Base-by-base conservation (phyloP, 208 protist genomes). In the Strigomonas culicis region DNA sequence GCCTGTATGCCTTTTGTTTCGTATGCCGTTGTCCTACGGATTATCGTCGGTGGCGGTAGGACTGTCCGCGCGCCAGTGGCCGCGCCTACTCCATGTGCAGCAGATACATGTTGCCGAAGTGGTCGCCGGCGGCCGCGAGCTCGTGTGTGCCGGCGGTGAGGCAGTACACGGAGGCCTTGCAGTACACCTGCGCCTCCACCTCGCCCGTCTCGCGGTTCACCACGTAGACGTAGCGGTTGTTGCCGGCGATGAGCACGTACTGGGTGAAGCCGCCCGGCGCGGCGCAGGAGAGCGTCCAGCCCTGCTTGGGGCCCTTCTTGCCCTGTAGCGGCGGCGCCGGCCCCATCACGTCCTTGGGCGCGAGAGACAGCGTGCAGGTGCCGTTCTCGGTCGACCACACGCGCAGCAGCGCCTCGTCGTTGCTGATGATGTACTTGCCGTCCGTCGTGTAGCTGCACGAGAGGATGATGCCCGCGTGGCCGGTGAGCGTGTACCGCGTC, bases 101-200 rank as follows among this genome's bases (percentile, higher is more conserved):
- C 6, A 84, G 28, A 72, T 93, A 95, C 13, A 96, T 78, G 66
- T 96, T 96, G n/a, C 91, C 91, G 56, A 92, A 94, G 66, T 70
- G 90, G 62, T 96, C 91, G 27, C 91, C 91, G 56, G 86, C 94
- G 0, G 75, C 80, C 59, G 82, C 59, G 25, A 76, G 60, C 39
- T 77, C 70, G 13, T 75, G 63, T 17, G 62, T 79, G n/a, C 90
- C 88, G 1, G 66, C 70, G 0, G 91, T 67, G 28, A 96, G 68
- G 58, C 86, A 93, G 73, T 96, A 94, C 43, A 96, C 91, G 0
- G 91, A 84, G 0, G 91, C 91, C 67, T 91, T 93, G 75, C 86
- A 93, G 57, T 86, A 93, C 2, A 64, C 53, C n/a, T 50, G 73
- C 27, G 74, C 59, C 49, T 84, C 83, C 74, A 94, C 91, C 30